Evolutionary conservation across 306 rosid genomes (phyloP).

Genomic region (Vachellia pachyceras): DNA sequence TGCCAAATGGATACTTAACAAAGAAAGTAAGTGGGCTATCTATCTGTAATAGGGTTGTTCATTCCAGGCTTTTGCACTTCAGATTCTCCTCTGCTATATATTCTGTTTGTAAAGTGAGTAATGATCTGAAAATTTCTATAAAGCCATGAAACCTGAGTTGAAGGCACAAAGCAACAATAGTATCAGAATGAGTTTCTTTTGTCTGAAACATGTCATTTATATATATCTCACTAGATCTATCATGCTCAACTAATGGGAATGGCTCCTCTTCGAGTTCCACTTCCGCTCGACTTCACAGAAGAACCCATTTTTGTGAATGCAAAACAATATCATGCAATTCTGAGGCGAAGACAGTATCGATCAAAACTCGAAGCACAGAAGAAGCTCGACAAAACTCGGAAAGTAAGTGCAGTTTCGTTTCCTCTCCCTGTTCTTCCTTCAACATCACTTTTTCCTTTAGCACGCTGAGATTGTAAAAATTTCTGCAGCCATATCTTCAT

Average conservation of each 20-base stretch:
- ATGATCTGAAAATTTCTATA: slow-evolving; percentile 11
- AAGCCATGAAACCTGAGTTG: slow-evolving; percentile 34
- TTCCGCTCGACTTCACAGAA: slow-evolving; percentile 58
- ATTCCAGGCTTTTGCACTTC: slow-evolving; percentile 1
- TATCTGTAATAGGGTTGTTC: slow-evolving; percentile 4
- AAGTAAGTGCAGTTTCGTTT: slow-evolving; percentile 53
- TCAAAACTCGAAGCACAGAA: slow-evolving; percentile 79
- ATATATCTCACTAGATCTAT: slow-evolving; percentile 44
- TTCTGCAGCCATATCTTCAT: slow-evolving; percentile 76
- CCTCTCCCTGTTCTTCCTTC: background rate
- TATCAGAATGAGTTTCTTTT: slow-evolving; percentile 30
- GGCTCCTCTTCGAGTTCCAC: slow-evolving; percentile 55
- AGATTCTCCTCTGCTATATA: slow-evolving; percentile 22
- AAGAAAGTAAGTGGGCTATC: background rate
- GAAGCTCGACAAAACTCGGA: slow-evolving; percentile 64
- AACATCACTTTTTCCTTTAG: background rate
- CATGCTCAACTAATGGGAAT: slow-evolving; percentile 55
- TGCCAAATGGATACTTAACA: background rate
- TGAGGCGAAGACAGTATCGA: slow-evolving; percentile 84
- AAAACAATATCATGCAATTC: slow-evolving; percentile 89
- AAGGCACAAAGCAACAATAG: background rate
- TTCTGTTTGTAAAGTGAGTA: slow-evolving; percentile 20
- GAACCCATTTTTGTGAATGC: slow-evolving; percentile 88
- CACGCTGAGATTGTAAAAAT: background rate
- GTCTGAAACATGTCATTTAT: slow-evolving; percentile 29